Conservation (phyloP, 495 filamentous ascomycete species). For the Venustampulla echinocandica region DNA sequence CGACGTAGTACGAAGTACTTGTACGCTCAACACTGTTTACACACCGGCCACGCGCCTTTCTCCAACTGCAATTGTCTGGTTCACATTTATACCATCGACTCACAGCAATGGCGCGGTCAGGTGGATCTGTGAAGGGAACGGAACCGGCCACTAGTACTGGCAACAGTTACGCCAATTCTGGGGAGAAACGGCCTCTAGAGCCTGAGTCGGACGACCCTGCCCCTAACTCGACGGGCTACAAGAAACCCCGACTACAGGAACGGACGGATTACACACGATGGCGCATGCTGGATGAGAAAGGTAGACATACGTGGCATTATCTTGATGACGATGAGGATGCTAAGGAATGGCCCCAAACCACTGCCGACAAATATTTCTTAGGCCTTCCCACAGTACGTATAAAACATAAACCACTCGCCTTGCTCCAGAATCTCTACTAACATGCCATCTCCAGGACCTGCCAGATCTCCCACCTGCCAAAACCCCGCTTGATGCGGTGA, state of each 20-base stretch:
- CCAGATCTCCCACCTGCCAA: slow-evolving; percentile 61
- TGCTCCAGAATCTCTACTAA: too few species aligned
- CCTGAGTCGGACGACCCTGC: not conserved
- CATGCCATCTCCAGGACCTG: slow-evolving; percentile 53
- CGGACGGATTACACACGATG: slow-evolving; percentile 73
- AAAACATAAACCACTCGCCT: too few species aligned
- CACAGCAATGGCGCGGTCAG: slow-evolving; percentile 1
- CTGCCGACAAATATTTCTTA: slow-evolving; percentile 76
- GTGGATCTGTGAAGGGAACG: not conserved
- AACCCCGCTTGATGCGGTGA: slow-evolving; percentile 64
- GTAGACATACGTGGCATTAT: slow-evolving; percentile 90
- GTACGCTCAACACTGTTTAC: too few species aligned
- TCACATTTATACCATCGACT: not conserved
- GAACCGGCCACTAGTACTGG: not conserved
- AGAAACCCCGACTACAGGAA: slow-evolving; percentile 31
- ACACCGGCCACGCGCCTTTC: too few species aligned
- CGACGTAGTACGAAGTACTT: too few species aligned
- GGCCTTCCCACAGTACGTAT: slow-evolving; percentile 60
- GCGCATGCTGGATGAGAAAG: slow-evolving; percentile 73
- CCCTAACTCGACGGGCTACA: slow-evolving; percentile 11
- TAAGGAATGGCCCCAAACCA: slow-evolving; percentile 74
- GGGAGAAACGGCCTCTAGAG: slow-evolving; percentile 10
- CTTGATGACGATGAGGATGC: slow-evolving; percentile 67
- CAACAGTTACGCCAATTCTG: slow-evolving; percentile 11
- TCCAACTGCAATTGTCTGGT: too few species aligned